phyloP scores from a whole-genome alignment of 768 basidiomycete genomes.

The Leucogyrophana mollusca region DNA sequence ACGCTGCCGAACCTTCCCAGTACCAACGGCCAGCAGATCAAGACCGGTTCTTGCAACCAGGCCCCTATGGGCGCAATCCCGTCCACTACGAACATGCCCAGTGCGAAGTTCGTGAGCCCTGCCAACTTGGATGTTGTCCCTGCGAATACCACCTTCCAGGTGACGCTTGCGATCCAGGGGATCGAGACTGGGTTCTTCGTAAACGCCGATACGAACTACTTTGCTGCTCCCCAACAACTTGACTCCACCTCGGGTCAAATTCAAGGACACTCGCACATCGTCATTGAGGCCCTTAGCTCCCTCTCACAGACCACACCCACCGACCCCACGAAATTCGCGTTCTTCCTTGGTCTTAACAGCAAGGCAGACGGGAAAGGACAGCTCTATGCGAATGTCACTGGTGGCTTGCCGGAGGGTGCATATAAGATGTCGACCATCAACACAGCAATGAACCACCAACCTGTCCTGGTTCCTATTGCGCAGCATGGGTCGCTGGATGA shows the following conservation, averaged over 20 bases:
- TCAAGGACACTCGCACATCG: constrained; percentile 63
- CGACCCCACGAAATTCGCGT: constrained; percentile 52
- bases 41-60: constrained; percentile 56
- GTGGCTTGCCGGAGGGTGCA: constrained; percentile 52
- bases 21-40: constrained; percentile 59
- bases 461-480: constrained; percentile 32
- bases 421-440: constrained; percentile 48
- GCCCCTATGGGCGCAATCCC: constrained; percentile 62
- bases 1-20: constrained; percentile 47
- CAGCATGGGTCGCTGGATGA: constrained; percentile 43
- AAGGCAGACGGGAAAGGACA: constrained; percentile 41
- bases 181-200: constrained; percentile 57
- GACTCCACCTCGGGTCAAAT: constrained; percentile 45
- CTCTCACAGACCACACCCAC: constrained; percentile 48
- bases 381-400: constrained; percentile 45
- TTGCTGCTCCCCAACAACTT: constrained; percentile 53
- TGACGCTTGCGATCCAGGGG: constrained; percentile 45
- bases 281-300: constrained; percentile 50
- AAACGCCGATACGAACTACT: constrained; percentile 52
- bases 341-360: constrained; percentile 55
- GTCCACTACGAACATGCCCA: constrained; percentile 48
- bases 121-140: constrained; percentile 40
- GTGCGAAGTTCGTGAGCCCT: constrained; percentile 51
- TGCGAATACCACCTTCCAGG: constrained; percentile 50
- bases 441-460: constrained; percentile 47